These are phyloP conservation scores for Austroboletus festivus DNA, from an alignment of 768 basidiomycete genomes.

Conservation along the genomic window DNA sequence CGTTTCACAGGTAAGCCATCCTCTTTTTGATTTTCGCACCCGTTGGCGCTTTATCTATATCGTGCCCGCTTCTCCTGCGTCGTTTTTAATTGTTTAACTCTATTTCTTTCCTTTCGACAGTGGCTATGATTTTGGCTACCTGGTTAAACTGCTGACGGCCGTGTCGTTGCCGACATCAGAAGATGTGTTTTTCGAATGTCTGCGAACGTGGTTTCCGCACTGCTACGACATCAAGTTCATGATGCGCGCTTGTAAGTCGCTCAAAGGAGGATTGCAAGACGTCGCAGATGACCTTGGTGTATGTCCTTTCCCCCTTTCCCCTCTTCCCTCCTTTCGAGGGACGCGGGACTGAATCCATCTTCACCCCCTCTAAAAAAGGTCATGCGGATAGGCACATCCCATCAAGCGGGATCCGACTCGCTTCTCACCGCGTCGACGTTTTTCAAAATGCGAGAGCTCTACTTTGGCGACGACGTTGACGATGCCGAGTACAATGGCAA, in stretches of 20 bases:
- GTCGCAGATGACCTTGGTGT: constrained; percentile 96
- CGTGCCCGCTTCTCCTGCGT: background rate
- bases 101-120: constrained; percentile 39
- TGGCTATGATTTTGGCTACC: constrained; percentile 99
- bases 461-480: constrained; percentile 89
- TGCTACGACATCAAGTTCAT: constrained; percentile 98
- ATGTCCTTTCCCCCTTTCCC: constrained; percentile 34
- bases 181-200: constrained; percentile 83
- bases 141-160: constrained; percentile 88
- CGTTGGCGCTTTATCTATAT: background rate
- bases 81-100: background rate
- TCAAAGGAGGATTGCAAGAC: constrained; percentile 89
- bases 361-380: constrained; percentile 69
- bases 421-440: constrained; percentile 91
- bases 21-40: background rate
- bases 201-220: constrained; percentile 90
- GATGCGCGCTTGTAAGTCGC: constrained; percentile 80
- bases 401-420: constrained; percentile 97
- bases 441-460: constrained; percentile 92
- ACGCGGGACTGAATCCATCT: background rate
- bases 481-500: constrained; percentile 79
- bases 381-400: constrained; percentile 82
- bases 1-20: constrained; percentile 81
- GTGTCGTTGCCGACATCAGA: constrained; percentile 86
- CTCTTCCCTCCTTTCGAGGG: background rate